Base-by-base conservation (phyloP, 352 stramenopile genomes). In the Phytophthora pisi region DNA sequence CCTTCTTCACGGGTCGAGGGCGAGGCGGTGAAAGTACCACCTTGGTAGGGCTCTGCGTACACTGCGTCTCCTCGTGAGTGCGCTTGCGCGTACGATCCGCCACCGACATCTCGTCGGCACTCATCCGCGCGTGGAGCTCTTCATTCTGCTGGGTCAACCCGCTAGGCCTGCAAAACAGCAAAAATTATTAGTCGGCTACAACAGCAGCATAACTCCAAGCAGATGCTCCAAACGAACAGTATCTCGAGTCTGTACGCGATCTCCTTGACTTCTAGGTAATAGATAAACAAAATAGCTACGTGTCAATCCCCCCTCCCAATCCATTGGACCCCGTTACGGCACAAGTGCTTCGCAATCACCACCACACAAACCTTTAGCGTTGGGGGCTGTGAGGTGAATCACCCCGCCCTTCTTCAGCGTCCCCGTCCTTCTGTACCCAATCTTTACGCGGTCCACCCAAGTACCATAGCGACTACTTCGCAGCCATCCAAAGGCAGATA, bases 171-270 rank as follows among this genome's bases (percentile, higher is more conserved):
- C 43, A 68, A 28, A 0, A 42, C 36, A 15, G 16, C 15, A 54
- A 9, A 2, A 58, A 54, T 2, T 43, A 5, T 72, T 50, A 75
- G 46, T 34, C 20, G 2, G 7, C 51, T 15, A 46, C 24, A 16
- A 51, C 36, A 6, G 10, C 36, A n/a, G 38, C 15, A 46, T 46
- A 46, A 7, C 51, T 15, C 23, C 30, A 54, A 46, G 9, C 30
- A 46, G 2, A 46, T 31, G 4, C 16, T 20, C 6, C n/a, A 36
- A 20, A 82, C 84, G 52, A 72, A 91, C 83, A 92, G 51, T 9
- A 93, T 56, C 56, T 92, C 79, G 30, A 90, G 80, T 47, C 66
- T 77, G 61, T 88, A 92, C 3, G 73, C 65, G 9, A 73, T 63
- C 1, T 76, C 55, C 0, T n/a, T 15, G n/a, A 78, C 53, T 10